Base-by-base conservation (phyloP, 1,284 basidiomycete genomes). In the Wallemia hederae region DNA sequence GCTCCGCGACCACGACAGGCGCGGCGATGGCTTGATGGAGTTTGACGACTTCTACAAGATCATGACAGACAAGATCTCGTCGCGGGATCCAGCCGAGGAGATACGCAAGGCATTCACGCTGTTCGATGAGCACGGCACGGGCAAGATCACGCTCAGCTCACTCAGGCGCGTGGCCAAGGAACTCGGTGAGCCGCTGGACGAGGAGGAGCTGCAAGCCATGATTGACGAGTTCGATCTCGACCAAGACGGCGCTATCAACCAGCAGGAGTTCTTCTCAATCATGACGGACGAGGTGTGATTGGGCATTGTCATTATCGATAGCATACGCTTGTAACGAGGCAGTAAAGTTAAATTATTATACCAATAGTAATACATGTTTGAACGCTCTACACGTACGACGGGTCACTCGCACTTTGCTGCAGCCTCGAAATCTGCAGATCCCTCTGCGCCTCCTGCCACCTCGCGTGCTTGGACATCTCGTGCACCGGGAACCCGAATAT, bases 201-300 rank as follows among this genome's bases (percentile, higher is more conserved):
- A 97, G 65, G 92, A 98, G 64, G 94, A 98, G 68, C 74, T 98
- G 65, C 88, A 96, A 80, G 94, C 92, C 24, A 99, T 99, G 92
- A 99, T 99, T 68, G 94, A 98, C 68, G 94, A 99, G 73, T 99
- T 99, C 68, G 92, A 99, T 72, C 79, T 99, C 33, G 92, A 99
- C 74, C 85, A 92, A 70, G 92, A 99, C 67, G 90, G 91, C 24
- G 91, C 92, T 74, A 98, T 98, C 70, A 90, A 82, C 70, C 85
- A 90, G 69, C 80, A 85, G 69, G 88, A 92, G 74, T 91, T 92
- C 71, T 81, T 88, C 65, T 83, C 86, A 58, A 96, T 97, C 70
- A 92, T 97, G 91, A 86, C 87, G 59, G 90, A 96, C 72, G 90
- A 94, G 27, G 57, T 26, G 11, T 31, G 24, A 58, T 9, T 31